Evolutionary conservation across 2,329 filamentous ascomycete species (phyloP), one percentile per base, ranked within the genome.

Genomic region (Metarhizium anisopliae): DNA sequence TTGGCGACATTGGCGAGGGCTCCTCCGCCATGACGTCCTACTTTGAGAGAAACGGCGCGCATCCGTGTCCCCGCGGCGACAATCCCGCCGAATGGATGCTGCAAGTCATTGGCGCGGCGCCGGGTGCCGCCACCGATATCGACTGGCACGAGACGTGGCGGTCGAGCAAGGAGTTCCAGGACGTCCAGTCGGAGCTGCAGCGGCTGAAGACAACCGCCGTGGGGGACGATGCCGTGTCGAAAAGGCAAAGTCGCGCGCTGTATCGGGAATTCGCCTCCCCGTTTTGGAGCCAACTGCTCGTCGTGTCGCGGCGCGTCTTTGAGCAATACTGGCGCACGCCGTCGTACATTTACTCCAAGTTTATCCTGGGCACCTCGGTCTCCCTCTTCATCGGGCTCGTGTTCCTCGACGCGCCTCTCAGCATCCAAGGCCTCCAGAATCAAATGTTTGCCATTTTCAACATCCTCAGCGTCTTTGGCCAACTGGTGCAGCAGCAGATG

Each of bases 261-360:
- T 25, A 57, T 73, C 75, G 61, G 30, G 85, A 89, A 68, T 90
- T 89, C 59, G 87, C 88, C 1, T 85, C 85, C 25, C 81, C 86
- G 0, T 86, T 90, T 63, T 60, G 54, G 2, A 63, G 72, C 5
- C 88, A 92, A 63, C 68, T 89, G 8, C 73, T 70, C 47, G 75
- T 83, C 58, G 84, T 85, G 42, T 78, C 79, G 10, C 66, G 75
- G 47, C 85, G 87, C 58, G 83, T 89, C 13, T 90, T 89, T 69
- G 77, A 87, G 63, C 87, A 91, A 67, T 89, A 89, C 74, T 92
- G 88, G 87, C 81, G 88, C 53, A 88, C 80, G 1, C 88, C 88
- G 0, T 77, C 80, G 1, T 92, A 91, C 70, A 85, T 92, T 63
- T 90, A 87, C 71, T 81, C 83, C 54, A 91, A 91, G 71, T 63